Evolutionary conservation across 2,329 filamentous ascomycete genomes (phyloP), one percentile per base, ranked within the genome.

Genomic region (Rhynchosporium graminicola): DNA sequence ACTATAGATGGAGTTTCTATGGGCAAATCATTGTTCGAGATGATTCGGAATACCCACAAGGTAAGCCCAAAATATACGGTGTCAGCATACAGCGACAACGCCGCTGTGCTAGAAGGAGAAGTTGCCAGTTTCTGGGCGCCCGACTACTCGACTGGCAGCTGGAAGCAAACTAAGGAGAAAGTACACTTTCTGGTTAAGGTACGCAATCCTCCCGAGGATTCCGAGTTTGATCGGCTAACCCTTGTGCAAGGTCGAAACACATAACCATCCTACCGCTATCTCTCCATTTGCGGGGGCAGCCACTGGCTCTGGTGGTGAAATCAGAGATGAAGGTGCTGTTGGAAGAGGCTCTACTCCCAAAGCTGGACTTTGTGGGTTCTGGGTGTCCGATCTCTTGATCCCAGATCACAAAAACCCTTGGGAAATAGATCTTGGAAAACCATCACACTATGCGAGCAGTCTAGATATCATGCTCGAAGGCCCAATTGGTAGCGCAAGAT

Each of bases 401-500:
- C 95, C 95, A 2, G 92, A 87, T 40, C 85, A 91, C 72, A 82
- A 81, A 65, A 86, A 90, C 65, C 92, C 93, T 1, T 99, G 95
- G 95, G 95, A 99, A 76, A 79, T 91, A 38, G 90, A 97, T 72
- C 84, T 97, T 61, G 95, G 95, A 56, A 93, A 90, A 73, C 95
- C 95, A 4, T 84, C 86, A 50, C 95, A 99, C 77, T 95, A 97
- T 73, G 93, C 95, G 26, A 96, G 91, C 78, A 92, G 90, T 77
- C 80, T 97, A 43, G 93, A 98, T 74, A 98, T 99, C 70, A 98
- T 99, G 94, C 82, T 98, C 10, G 94, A 99, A 75, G 95, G 92
- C 0, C 95, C 95, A 0, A 95, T 99, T 70, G 95, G 95, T 42
- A 95, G 91, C 71, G 95, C 95, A 57, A 87, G 91, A 26, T 98